Conservation (phyloP, 495 filamentous ascomycete species). For the Lophiostoma macrostomum region DNA sequence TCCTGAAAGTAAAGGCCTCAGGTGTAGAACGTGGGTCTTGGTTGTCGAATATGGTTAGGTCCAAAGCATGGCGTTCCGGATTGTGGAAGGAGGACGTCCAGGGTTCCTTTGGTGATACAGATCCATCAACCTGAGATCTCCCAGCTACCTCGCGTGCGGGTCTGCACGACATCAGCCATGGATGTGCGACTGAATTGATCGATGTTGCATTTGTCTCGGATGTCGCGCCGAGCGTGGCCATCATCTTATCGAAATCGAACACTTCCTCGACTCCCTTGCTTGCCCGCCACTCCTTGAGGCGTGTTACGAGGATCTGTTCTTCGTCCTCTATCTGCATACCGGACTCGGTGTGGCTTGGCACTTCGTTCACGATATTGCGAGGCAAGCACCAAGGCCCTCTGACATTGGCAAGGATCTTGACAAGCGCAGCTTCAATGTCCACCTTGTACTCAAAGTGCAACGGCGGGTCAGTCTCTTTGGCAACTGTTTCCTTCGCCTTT, state of each 20-base stretch:
- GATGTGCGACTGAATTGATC: neutral
- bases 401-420: constrained; percentile 33
- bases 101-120: constrained; percentile 7
- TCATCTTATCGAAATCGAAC: constrained; percentile 24
- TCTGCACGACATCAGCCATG: constrained; percentile 18
- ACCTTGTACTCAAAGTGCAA: constrained; percentile 30
- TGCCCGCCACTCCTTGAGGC: constrained; percentile 23
- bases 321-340: constrained; percentile 18
- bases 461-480: constrained; percentile 6
- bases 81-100: constrained; percentile 34
- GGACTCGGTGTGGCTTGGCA: constrained; percentile 19
- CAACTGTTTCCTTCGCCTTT: constrained; percentile 25
- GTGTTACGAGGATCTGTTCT: constrained; percentile 19
- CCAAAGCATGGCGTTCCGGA: constrained; percentile 20
- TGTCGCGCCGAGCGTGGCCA: neutral
- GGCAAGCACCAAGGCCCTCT: constrained; percentile 46
- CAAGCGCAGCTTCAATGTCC: constrained; percentile 33
- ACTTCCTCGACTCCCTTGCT: constrained; percentile 28
- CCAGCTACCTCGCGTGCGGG: constrained; percentile 3
- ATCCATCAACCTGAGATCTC: neutral
- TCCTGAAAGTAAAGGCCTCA: constrained; percentile 39
- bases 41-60: constrained; percentile 13
- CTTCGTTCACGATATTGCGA: constrained; percentile 29
- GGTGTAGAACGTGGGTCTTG: constrained; percentile 26
- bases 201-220: constrained; percentile 1